Conservation (phyloP, 2,329 filamentous ascomycete species). For the Sporothrix brunneoviolacea region DNA sequence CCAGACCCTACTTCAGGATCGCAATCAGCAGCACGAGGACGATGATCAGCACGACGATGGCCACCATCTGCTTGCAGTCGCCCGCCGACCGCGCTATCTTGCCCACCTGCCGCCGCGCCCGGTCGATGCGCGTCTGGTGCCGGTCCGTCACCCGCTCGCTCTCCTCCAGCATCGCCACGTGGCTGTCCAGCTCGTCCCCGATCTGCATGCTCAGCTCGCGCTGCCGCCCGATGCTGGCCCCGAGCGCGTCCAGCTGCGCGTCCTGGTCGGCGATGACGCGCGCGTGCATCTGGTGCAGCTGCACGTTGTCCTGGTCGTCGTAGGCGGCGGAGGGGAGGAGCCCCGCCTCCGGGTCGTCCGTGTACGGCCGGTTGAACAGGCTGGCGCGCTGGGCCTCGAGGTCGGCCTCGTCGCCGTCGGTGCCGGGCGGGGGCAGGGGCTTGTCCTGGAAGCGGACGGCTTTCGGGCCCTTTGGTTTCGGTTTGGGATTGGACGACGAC, state of each 20-base stretch:
- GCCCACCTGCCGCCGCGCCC: conserved; percentile 66
- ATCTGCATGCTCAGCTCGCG: conserved; percentile 92
- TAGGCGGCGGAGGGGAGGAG: conserved; percentile 29
- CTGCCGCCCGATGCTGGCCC: conserved; percentile 81
- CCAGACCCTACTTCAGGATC: conserved; percentile 57
- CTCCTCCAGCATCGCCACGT: conserved; percentile 83
- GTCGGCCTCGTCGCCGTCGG: conserved; percentile 30
- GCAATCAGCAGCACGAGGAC: conserved; percentile 76
- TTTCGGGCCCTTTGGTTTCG: conserved; percentile 50
- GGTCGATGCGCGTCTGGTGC: conserved; percentile 67
- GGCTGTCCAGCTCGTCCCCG: conserved; percentile 87
- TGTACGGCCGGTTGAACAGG: conserved; percentile 53
- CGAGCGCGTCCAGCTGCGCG: conserved; percentile 80
- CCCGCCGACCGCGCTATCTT: conserved; percentile 66
- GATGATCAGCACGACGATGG: conserved; percentile 75
- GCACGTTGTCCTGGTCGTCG: conserved; percentile 63
- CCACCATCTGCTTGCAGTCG: conserved; percentile 81
- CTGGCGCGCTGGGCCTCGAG: conserved; percentile 27
- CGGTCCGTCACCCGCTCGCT: conserved; percentile 77
- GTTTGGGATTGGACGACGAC: conserved; percentile 22
- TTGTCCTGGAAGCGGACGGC: conserved; percentile 78
- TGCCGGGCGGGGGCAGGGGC: conserved; percentile 49
- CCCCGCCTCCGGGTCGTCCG: conserved; percentile 58
- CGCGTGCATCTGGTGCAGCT: conserved; percentile 79
- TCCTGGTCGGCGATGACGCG: conserved; percentile 84